Conservation (phyloP, 1,139 yeast genomes). For the Nakaseomyces kungkrabaensis region DNA sequence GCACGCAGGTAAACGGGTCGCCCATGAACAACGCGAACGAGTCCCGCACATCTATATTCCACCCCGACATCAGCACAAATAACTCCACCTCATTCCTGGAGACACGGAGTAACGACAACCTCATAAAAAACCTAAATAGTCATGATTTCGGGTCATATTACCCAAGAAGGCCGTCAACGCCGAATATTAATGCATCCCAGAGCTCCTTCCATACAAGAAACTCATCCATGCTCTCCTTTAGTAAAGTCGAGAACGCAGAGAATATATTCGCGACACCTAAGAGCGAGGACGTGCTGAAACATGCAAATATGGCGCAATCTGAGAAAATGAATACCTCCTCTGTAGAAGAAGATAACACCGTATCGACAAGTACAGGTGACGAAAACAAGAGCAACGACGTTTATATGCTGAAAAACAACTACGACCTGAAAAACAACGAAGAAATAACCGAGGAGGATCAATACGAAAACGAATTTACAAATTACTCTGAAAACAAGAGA, state of each 20-base stretch:
- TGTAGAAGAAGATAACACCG: neutral
- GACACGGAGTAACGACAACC: slow-evolving; percentile 12
- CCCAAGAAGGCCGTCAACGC: slow-evolving; percentile 29
- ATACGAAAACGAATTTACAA: slow-evolving; percentile 35
- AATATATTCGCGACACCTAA: slow-evolving; percentile 21
- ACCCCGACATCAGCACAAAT: neutral
- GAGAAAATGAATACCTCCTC: neutral
- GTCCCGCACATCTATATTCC: neutral
- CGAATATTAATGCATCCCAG: slow-evolving; percentile 17
- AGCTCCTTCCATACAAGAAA: slow-evolving; percentile 21
- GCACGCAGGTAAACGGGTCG: too few relatives aligned
- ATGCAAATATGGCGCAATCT: slow-evolving; percentile 1
- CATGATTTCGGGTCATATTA: slow-evolving; percentile 30
- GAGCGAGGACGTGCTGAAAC: slow-evolving; percentile 7
- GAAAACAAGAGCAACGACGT: slow-evolving; percentile 11
- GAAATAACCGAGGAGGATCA: slow-evolving; percentile 35
- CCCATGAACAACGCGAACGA: slow-evolving; percentile 3
- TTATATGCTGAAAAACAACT: slow-evolving; percentile 30
- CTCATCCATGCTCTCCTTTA: slow-evolving; percentile 14
- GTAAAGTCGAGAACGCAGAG: slow-evolving; percentile 11
- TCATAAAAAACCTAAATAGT: slow-evolving; percentile 19
- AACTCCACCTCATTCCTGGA: neutral
- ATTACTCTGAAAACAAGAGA: slow-evolving; percentile 32
- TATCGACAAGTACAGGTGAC: neutral
- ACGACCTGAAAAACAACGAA: slow-evolving; percentile 23